phyloP scores from a whole-genome alignment of 495 filamentous ascomycete genomes.

The Xylaria bambusicola region DNA sequence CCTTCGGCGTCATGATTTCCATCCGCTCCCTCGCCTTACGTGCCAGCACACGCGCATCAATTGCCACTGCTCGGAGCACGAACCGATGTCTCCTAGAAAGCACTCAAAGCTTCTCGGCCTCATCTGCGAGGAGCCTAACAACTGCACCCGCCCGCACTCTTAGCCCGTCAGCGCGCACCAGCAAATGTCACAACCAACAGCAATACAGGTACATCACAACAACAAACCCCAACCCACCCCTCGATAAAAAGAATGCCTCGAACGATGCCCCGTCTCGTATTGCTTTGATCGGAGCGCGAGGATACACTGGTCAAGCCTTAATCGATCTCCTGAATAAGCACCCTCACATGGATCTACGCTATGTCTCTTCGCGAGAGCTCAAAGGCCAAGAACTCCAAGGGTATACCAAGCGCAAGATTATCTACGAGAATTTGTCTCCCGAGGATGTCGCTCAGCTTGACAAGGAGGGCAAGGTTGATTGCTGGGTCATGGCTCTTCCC shows the following conservation, averaged over 20 bases:
- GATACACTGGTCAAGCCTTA: conserved; percentile 94
- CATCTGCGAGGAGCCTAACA: too few relatives aligned
- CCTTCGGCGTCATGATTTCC: too few relatives aligned
- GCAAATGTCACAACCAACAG: too few relatives aligned
- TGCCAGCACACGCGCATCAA: too few relatives aligned
- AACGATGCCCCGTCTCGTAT: conserved; percentile 80
- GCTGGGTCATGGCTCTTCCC: conserved; percentile 98
- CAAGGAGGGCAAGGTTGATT: conserved; percentile 85
- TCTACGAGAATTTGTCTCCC: conserved; percentile 85
- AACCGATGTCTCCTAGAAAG: too few relatives aligned
- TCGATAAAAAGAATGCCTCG: conserved; percentile 85
- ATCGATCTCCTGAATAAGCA: conserved; percentile 88
- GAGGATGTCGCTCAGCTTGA: conserved; percentile 93
- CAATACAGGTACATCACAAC: conserved; percentile 71
- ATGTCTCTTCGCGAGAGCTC: conserved; percentile 96
- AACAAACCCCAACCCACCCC: conserved; percentile 97
- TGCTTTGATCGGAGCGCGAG: conserved; percentile 91
- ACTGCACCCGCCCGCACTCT: too few relatives aligned
- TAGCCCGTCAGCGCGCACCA: too few relatives aligned
- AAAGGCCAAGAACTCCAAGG: conserved; percentile 87
- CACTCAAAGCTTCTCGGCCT: too few relatives aligned
- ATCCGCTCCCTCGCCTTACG: too few relatives aligned
- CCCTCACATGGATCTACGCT: conserved; percentile 87
- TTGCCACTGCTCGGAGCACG: too few relatives aligned
- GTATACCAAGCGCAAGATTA: conserved; percentile 87